Evolutionary conservation across 495 filamentous ascomycete species (phyloP), one percentile per base, ranked within the genome.

Genomic region (Penicillium crystallinum): DNA sequence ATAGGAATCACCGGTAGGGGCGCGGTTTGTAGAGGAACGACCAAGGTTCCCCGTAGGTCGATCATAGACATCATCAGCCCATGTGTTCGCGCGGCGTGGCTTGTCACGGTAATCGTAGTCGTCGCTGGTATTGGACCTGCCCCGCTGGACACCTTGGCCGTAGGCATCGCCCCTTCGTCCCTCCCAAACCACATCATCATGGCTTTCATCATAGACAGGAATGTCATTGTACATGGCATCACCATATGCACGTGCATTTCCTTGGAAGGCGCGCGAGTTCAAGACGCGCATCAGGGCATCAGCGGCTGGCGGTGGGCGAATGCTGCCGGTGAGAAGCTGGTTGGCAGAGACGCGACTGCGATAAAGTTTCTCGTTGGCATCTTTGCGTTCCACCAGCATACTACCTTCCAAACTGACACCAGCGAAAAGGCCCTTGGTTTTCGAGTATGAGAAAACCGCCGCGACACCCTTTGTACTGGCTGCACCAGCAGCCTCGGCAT

Each of bases 291-390:
- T 84, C 19, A 98, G 79, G 17, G 92, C 88, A 37, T 88, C 87
- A 6, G 93, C 88, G 22, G 85, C 82, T 11, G 88, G 83, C 8
- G 93, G 91, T 14, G 91, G 84, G 37, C 83, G 83, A 33, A 97
- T 78, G 11, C 74, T 72, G 25, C 93, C 93, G 12, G 79, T 79
- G 6, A 98, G 85, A 31, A 97, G 81, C 63, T 93, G 84, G 49
- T 71, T 69, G n/a, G 93, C 93, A 10, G 88, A 89, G 61, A 89
- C 79, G 21, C 82, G 81, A 57, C 82, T 82, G 47, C 88, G 88
- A 72, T 98, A 98, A 43, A 98, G 79, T 69, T 95, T 97, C 70
- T 92, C 87, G 61, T 98, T 98, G 49, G 95, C 93, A 72, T 98
- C 93, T 65, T 89, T 87, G 50, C 93, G 84, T 72, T 97, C 95